Conservation (phyloP, 2,329 filamentous ascomycete species). For the Phoma sp. region DNA sequence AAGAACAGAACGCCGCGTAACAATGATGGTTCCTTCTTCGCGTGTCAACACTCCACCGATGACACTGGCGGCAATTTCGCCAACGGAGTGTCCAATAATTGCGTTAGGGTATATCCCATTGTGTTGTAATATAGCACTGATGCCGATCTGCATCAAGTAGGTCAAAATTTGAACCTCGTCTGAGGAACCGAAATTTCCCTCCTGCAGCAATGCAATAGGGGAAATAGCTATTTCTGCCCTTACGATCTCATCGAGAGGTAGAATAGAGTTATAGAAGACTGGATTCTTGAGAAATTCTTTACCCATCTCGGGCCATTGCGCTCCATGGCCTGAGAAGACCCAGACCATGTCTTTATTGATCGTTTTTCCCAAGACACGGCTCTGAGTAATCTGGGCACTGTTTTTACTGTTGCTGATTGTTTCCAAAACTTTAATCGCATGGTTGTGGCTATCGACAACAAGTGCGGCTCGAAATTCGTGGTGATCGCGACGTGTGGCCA, state of each 20-base stretch:
- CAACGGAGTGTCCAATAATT: slow-evolving; percentile 36
- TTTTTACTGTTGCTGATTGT: slow-evolving; percentile 3
- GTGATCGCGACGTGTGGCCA: slow-evolving; percentile 16
- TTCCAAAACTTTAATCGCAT: slow-evolving; percentile 8
- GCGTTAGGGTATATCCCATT: slow-evolving; percentile 22
- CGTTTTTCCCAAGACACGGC: slow-evolving; percentile 2
- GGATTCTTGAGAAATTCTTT: slow-evolving; percentile 21
- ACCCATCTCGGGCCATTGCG: slow-evolving; percentile 39
- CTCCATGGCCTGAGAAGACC: slow-evolving; percentile 42
- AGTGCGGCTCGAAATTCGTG: slow-evolving; percentile 11
- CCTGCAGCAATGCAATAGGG: slow-evolving; percentile 15
- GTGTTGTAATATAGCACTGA: slow-evolving; percentile 27
- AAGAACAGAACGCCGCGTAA: slow-evolving; percentile 39
- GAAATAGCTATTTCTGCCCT: slow-evolving; percentile 25
- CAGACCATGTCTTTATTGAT: slow-evolving; percentile 26
- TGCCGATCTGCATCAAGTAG: slow-evolving; percentile 43
- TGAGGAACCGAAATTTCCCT: slow-evolving; percentile 30
- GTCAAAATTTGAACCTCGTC: slow-evolving; percentile 44
- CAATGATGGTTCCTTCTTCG: slow-evolving; percentile 46
- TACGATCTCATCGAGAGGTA: slow-evolving; percentile 10
- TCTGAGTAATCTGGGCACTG: background rate
- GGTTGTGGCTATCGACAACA: slow-evolving; percentile 10
- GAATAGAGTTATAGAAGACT: slow-evolving; percentile 17
- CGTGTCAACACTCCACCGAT: slow-evolving; percentile 41
- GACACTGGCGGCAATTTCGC: slow-evolving; percentile 48